These are phyloP conservation scores for Solanum megistacrolobum DNA, from an alignment of 257 asterid genomes.

Conservation along the genomic window DNA sequence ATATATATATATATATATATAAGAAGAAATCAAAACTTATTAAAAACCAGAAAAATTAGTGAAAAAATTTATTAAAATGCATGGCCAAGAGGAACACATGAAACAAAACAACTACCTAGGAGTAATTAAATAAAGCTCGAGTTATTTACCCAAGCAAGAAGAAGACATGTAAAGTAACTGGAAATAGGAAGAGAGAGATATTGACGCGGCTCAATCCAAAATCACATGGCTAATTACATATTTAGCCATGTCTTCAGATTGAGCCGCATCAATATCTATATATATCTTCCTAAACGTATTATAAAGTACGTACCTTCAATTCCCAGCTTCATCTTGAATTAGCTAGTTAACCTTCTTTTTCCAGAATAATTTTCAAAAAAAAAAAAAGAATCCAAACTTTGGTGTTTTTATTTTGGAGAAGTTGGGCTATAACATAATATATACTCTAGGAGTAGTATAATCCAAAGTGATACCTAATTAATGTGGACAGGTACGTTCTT, in stretches of 20 bases:
- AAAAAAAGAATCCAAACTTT: not conserved
- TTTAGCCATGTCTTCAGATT: not conserved
- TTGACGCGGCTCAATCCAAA: constrained; percentile 4
- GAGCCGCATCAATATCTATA: not conserved
- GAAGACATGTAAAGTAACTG: not conserved
- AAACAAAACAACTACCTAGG: not conserved
- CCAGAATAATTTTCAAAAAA: not conserved
- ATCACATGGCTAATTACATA: not conserved
- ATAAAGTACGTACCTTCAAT: not conserved
- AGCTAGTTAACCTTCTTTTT: not conserved
- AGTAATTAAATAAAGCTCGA: not conserved
- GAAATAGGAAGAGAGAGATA: not conserved
- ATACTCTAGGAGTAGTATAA: not conserved
- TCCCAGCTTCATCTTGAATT: not conserved
- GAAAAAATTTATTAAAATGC: not conserved
- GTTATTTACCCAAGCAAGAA: not conserved
- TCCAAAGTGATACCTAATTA: not conserved
- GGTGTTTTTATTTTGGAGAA: not conserved
- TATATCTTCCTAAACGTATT: not conserved
- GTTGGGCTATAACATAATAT: not conserved
- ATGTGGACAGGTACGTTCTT: not conserved
- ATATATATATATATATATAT: too few relatives aligned
- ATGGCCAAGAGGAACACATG: not conserved
- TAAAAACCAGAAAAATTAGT: not conserved
- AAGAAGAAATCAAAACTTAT: not conserved